These are phyloP conservation scores for Arthrobotrys musiformis DNA, from an alignment of 2,329 filamentous ascomycete genomes.

Conservation along the genomic window DNA sequence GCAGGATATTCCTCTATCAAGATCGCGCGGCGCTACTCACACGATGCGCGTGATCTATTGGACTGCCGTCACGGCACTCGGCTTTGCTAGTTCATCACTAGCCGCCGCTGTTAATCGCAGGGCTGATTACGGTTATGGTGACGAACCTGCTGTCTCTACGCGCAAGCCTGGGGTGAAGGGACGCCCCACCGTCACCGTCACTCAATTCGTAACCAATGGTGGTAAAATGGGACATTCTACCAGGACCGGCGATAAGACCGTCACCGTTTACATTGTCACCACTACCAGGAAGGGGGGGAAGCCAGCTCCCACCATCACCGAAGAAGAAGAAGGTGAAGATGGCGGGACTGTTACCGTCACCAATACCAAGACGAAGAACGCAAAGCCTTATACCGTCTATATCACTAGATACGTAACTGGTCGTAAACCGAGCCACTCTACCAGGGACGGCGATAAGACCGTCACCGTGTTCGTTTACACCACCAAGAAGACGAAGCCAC, in stretches of 20 bases:
- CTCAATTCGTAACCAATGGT: neutral
- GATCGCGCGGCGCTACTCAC: constrained; percentile 6
- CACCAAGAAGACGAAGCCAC: neutral
- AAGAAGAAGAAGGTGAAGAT: neutral
- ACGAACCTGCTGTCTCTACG: neutral
- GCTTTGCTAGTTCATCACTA: constrained; percentile 6
- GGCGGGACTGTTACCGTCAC: neutral
- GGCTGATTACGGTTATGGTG: neutral
- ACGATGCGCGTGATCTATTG: constrained; percentile 7
- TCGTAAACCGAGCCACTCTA: neutral
- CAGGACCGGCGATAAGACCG: neutral
- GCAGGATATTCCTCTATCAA: constrained; percentile 1
- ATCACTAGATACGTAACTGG: neutral
- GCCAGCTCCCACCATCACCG: neutral
- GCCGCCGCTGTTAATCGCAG: constrained; percentile 5
- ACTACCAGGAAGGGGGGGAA: neutral
- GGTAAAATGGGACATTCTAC: neutral
- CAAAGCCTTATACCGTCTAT: neutral
- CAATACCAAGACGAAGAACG: constrained; percentile 2
- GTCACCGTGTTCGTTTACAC: constrained; percentile 1
- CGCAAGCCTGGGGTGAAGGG: neutral
- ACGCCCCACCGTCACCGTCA: neutral
- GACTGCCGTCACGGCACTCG: constrained; percentile 4
- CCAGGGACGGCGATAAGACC: neutral
- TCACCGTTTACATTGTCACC: neutral